Evolutionary conservation across 176 grass and related monocot species (phyloP), one percentile per base, ranked within the genome.

Genomic region (Ensete glaucum): DNA sequence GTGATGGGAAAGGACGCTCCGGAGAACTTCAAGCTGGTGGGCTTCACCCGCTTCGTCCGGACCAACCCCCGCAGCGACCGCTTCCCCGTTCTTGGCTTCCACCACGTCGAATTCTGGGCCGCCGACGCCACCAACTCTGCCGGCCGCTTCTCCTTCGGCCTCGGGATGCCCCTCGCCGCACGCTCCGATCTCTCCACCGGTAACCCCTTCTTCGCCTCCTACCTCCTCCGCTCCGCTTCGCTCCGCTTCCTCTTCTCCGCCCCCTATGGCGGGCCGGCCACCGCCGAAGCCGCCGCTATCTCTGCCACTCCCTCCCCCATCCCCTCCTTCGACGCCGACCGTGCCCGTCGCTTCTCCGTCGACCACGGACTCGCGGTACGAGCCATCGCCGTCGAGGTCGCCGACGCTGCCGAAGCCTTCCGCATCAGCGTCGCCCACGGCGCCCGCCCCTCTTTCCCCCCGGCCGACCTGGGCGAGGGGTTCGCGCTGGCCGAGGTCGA

Each of bases 71-170:
- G 82, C 8, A 82, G 69, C 29, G 90, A 98, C 81, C 85, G 75
- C 43, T 93, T 98, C 82, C 75, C 57, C 17, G 82, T 85, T 29
- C 80, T 90, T 5, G 9, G 83, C 15, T 89, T 98, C 86, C 94
- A 98, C 86, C 94, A 98, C 72, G 70, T 93, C 29, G 94, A 98
- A 85, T 84, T 98, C 68, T 98, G 94, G 94, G 83, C 88, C 80
- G 56, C 81, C 11, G 88, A 91, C 82, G 88, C 94, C 0, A 78
- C 94, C 19, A 76, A 77, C 23, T 77, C 84, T 48, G 85, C 90
- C 19, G 88, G 85, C 12, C 90, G 94, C 51, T 97, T 97, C 85
- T 75, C 94, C 54, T 93, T 91, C 77, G 85, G 74, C 1, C 94
- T 97, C 21, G 94, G 90, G 72, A 83, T 85, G 77, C 87, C 85